Conservation (phyloP, 495 filamentous ascomycete species). For the Trichoderma parareesei region DNA sequence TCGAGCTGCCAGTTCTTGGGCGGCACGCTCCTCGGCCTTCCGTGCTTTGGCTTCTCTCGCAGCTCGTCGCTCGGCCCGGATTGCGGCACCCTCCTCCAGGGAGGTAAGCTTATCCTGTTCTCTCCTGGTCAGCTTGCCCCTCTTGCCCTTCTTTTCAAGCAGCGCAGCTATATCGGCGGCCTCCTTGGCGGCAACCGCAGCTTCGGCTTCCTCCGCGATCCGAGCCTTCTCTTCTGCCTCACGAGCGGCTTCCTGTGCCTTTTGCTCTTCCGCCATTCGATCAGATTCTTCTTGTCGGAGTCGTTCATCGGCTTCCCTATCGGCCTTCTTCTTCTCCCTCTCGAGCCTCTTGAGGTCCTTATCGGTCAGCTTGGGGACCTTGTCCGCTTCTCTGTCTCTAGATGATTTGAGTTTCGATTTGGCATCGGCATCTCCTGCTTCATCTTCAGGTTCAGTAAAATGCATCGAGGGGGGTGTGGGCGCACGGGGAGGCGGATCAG, state of each 20-base stretch:
- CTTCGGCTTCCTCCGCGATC: constrained; percentile 12
- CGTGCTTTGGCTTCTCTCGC: constrained; percentile 18
- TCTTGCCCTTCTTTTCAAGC: constrained; percentile 19
- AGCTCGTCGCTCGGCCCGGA: constrained; percentile 23
- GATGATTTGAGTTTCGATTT: constrained; percentile 13
- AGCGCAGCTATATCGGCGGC: constrained; percentile 24
- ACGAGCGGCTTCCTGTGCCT: constrained; percentile 27
- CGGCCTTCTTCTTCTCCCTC: constrained; percentile 28
- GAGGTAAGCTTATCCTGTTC: constrained; percentile 29
- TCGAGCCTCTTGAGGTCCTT: constrained; percentile 25
- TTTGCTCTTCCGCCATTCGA: constrained; percentile 24
- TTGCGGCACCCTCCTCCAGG: constrained; percentile 24
- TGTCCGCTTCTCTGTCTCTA: constrained; percentile 19
- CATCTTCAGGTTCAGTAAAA: constrained; percentile 12
- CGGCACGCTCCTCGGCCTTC: constrained; percentile 18
- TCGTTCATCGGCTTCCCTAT: constrained; percentile 25
- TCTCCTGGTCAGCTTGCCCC: constrained; percentile 23
- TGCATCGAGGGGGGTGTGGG: constrained; percentile 19
- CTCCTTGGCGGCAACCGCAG: constrained; percentile 24
- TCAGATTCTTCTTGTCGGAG: constrained; percentile 24
- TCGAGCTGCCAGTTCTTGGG: constrained; percentile 19
- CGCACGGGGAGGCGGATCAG: constrained; percentile 18
- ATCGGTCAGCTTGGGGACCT: constrained; percentile 23
- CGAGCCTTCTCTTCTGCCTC: constrained; percentile 18
- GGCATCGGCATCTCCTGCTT: constrained; percentile 13